Conservation (phyloP, 78 protist species). For the Pigoraptor vietnamica region DNA sequence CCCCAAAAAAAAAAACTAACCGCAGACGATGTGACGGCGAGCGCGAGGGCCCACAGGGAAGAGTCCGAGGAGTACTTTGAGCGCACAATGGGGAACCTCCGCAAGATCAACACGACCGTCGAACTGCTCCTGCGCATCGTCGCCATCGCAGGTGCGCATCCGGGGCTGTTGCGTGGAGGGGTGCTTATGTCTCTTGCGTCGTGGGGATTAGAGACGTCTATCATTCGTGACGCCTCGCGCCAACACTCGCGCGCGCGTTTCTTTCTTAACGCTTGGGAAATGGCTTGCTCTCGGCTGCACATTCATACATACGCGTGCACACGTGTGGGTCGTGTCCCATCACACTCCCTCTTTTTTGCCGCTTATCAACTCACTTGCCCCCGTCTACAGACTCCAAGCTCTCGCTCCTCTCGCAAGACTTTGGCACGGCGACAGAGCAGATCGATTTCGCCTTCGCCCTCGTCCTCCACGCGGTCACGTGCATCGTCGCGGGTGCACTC, state of each 20-base stretch:
- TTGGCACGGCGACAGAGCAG: background rate
- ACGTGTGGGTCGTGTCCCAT: too few species aligned
- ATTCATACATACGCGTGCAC: background rate
- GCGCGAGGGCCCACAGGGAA: background rate
- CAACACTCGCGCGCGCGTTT: too few species aligned
- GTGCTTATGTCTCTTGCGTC: too few species aligned
- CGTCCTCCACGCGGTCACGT: background rate
- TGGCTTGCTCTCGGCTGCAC: too few species aligned
- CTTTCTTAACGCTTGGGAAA: too few species aligned
- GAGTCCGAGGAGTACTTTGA: background rate
- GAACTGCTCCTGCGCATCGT: background rate
- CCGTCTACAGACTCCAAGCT: background rate
- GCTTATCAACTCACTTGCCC: background rate
- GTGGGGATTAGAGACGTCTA: too few species aligned
- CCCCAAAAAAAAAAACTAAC: too few species aligned
- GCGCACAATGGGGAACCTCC: background rate
- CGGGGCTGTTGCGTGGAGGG: too few species aligned
- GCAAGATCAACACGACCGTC: background rate
- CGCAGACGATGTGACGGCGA: background rate
- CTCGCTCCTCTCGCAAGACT: background rate
- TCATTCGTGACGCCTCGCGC: too few species aligned
- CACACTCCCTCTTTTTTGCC: background rate
- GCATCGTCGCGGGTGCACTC: background rate
- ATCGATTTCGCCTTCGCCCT: background rate
- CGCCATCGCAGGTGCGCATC: background rate